Percentiles rank a stretch among this genome's conserved stretches.
These are phyloP conservation scores for Acidiella bohemica DNA, from an alignment of 495 filamentous ascomycete genomes.

Conservation along the genomic window DNA sequence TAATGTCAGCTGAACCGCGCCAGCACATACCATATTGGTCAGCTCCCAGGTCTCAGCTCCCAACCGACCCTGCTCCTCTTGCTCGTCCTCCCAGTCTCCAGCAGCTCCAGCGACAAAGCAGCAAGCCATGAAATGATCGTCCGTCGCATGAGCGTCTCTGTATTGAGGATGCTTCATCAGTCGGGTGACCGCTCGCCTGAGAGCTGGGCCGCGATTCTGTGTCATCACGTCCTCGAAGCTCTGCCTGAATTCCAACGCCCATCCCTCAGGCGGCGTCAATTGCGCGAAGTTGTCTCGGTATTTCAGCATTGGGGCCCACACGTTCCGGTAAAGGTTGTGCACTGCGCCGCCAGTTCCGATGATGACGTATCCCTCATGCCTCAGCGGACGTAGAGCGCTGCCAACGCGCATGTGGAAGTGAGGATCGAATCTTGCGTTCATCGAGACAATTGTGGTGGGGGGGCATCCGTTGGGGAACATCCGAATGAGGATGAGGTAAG, in stretches of 20 bases:
- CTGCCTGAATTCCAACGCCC: constrained; percentile 48
- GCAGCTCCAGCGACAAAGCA: constrained; percentile 44
- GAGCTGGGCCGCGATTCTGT: constrained; percentile 31
- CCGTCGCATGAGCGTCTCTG: constrained; percentile 48
- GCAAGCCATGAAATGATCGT: constrained; percentile 50
- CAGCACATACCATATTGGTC: constrained; percentile 37
- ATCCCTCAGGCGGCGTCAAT: constrained; percentile 40
- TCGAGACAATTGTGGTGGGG: constrained; percentile 43
- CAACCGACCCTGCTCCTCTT: constrained; percentile 29
- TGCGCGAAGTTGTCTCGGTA: constrained; percentile 48
- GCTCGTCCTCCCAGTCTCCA: constrained; percentile 37
- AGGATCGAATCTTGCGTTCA: constrained; percentile 47
- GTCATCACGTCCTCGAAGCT: constrained; percentile 41
- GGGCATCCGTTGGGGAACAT: constrained; percentile 48
- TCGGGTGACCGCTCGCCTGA: constrained; percentile 38
- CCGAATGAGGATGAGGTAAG: constrained; percentile 46
- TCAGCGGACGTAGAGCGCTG: constrained; percentile 36
- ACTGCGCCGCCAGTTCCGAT: constrained; percentile 50
- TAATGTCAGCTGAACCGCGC: background rate
- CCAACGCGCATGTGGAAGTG: constrained; percentile 47
- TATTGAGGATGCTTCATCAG: constrained; percentile 50
- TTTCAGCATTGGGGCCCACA: constrained; percentile 45
- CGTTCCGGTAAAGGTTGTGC: constrained; percentile 50
- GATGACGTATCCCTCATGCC: constrained; percentile 38
- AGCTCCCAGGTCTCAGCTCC: constrained; percentile 51